Percentiles rank a stretch among this genome's conserved stretches.
phyloP scores from a whole-genome alignment of 805 yeast genomes.

The Ogataea nonfermentans region DNA sequence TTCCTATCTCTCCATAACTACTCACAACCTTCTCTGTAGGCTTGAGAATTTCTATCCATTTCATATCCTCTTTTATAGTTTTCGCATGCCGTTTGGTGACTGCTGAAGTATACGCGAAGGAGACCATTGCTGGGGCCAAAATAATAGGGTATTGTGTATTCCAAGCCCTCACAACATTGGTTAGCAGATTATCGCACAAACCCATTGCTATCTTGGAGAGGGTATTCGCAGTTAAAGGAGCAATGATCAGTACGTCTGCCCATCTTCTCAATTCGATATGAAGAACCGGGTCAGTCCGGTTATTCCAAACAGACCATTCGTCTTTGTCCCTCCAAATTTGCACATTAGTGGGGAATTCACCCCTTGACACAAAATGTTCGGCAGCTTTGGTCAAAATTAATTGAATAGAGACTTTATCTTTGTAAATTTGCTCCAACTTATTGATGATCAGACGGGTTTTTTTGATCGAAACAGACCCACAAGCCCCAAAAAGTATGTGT shows the following conservation, averaged over 20 bases:
- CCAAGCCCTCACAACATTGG: constrained; percentile 62
- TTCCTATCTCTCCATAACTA: constrained; percentile 57
- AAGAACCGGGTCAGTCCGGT: constrained; percentile 56
- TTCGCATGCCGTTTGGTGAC: constrained; percentile 55
- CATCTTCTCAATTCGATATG: constrained; percentile 60
- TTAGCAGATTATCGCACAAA: constrained; percentile 55
- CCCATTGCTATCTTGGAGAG: constrained; percentile 56
- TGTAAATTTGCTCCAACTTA: constrained; percentile 52
- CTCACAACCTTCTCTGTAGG: constrained; percentile 59
- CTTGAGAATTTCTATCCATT: constrained; percentile 58
- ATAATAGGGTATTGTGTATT: constrained; percentile 56
- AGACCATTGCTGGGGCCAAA: constrained; percentile 61
- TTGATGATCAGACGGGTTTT: constrained; percentile 52
- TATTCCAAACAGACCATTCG: constrained; percentile 55
- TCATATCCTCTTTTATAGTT: constrained; percentile 57
- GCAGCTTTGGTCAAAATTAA: constrained; percentile 53
- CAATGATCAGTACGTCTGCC: constrained; percentile 57
- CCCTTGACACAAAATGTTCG: constrained; percentile 50
- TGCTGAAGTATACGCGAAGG: constrained; percentile 56
- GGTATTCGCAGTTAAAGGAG: constrained; percentile 59
- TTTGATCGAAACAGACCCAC: constrained; percentile 53
- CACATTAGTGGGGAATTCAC: constrained; percentile 44
- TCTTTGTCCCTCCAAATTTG: constrained; percentile 57
- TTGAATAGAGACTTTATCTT: constrained; percentile 51
- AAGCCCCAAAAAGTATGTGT: constrained; percentile 55